Evolutionary conservation across 305 asterid genomes (phyloP).

Genomic region (Fraxinus xanthoxyloides): DNA sequence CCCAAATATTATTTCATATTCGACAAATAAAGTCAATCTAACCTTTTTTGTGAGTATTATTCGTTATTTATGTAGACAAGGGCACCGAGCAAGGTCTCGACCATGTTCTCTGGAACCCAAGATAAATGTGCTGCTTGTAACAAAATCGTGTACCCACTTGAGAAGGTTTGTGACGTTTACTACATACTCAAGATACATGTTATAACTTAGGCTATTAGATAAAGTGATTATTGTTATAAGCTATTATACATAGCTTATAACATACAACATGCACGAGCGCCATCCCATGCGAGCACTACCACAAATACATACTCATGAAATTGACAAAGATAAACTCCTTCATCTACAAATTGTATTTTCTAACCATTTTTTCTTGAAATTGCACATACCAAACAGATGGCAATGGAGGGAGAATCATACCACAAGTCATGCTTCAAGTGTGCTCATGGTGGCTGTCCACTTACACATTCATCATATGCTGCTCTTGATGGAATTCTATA

Average conservation of each 20-base stretch:
- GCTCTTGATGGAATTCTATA: constrained; percentile 57
- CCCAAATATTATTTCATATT: neutral
- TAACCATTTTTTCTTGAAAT: neutral
- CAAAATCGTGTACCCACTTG: constrained; percentile 48
- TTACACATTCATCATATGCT: constrained; percentile 77
- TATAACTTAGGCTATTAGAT: neutral
- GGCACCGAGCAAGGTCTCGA: constrained; percentile 53
- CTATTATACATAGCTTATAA: neutral
- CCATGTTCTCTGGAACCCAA: constrained; percentile 31
- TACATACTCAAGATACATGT: neutral
- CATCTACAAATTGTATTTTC: neutral
- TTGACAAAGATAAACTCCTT: neutral
- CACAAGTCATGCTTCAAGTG: constrained; percentile 90
- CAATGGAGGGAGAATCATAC: constrained; percentile 77
- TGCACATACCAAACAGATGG: constrained; percentile 36
- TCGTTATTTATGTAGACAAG: constrained; percentile 33
- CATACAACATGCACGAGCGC: neutral
- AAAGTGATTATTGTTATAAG: too few relatives aligned
- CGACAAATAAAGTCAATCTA: neutral
- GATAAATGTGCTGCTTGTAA: constrained; percentile 39
- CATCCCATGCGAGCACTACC: neutral
- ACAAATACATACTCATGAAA: neutral
- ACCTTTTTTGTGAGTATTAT: neutral
- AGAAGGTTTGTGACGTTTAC: constrained; percentile 37
- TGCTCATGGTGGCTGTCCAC: constrained; percentile 85